Evolutionary conservation across 345 rosid species (phyloP).

Genomic region (Populus alba): DNA sequence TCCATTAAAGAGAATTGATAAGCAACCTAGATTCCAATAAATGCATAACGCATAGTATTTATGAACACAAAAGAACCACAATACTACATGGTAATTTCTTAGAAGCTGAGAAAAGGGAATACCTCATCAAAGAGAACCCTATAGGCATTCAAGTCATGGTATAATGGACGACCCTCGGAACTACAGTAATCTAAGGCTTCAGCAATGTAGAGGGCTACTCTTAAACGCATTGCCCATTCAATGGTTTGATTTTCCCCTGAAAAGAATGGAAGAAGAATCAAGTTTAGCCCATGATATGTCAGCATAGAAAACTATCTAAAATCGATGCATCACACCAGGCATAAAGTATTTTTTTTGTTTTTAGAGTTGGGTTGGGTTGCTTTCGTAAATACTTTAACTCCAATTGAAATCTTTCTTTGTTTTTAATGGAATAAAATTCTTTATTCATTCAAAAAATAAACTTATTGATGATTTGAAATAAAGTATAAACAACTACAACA

Average conservation of each 20-base stretch:
- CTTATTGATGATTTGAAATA: too few species aligned
- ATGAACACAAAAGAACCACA: background rate
- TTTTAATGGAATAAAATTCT: too few species aligned
- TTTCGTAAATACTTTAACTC: background rate
- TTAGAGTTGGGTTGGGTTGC: background rate
- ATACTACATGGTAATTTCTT: background rate
- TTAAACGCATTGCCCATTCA: constrained; percentile 92
- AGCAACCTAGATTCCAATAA: constrained; percentile 1
- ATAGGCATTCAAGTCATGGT: constrained; percentile 95
- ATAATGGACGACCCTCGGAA: constrained; percentile 70
- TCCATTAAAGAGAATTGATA: constrained; percentile 15
- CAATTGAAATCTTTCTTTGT: background rate
- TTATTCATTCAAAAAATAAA: too few species aligned
- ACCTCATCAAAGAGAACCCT: constrained; percentile 99
- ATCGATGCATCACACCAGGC: background rate
- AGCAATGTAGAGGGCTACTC: constrained; percentile 85
- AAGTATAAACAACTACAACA: too few species aligned
- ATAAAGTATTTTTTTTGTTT: background rate
- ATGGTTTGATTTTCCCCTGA: constrained; percentile 96
- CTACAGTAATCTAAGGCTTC: constrained; percentile 92
- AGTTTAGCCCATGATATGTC: constrained; percentile 6
- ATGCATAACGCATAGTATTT: constrained; percentile 7
- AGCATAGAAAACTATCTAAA: background rate
- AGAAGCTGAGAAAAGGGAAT: constrained; percentile 16
- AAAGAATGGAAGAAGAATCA: constrained; percentile 18